phyloP scores from a whole-genome alignment of 2,329 filamentous ascomycete species.

The Ophiostoma piceae region DNA sequence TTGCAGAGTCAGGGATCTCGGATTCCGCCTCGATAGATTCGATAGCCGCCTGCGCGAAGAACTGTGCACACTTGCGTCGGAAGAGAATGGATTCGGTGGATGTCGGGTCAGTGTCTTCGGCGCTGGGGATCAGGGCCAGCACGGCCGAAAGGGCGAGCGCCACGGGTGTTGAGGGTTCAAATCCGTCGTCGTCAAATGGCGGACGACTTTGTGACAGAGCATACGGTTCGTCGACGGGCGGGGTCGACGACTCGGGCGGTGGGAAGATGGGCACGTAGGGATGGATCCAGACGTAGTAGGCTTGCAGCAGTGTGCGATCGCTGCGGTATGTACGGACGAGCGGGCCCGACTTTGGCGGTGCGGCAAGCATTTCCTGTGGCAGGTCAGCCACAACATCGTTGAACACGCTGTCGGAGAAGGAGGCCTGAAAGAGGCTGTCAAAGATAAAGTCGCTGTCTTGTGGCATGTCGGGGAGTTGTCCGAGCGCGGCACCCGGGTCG shows the following conservation, averaged over 20 bases:
- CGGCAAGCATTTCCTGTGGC: conserved; percentile 23
- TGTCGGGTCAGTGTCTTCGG: conserved; percentile 37
- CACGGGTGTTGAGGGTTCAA: conserved; percentile 41
- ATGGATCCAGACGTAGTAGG: conserved; percentile 50
- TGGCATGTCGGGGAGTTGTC: conserved; percentile 42
- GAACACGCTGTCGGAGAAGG: conserved; percentile 26
- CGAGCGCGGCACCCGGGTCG: conserved; percentile 45
- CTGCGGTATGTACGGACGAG: conserved; percentile 41
- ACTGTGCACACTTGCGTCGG: conserved; percentile 45
- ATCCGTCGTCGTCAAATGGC: conserved; percentile 33
- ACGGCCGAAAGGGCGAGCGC: conserved; percentile 45
- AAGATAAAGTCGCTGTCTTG: conserved; percentile 47
- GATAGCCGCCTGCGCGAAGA: conserved; percentile 44
- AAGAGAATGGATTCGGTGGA: conserved; percentile 40
- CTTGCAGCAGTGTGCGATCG: conserved; percentile 42
- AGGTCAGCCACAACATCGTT: conserved; percentile 19
- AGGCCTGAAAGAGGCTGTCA: conserved; percentile 39
- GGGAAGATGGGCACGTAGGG: conserved; percentile 48
- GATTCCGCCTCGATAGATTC: conserved; percentile 46
- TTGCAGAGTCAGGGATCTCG: conserved; percentile 43
- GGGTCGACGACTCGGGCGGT: conserved; percentile 34
- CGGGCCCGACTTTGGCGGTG: conserved; percentile 29
- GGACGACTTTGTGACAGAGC: conserved; percentile 37
- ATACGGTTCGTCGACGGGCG: conserved; percentile 34
- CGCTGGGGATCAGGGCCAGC: conserved; percentile 44